A percentile compares a stretch with the other conserved stretches of the same genome.
Conservation (phyloP, 2,329 filamentous ascomycete species). For the Diaporthe citri region DNA sequence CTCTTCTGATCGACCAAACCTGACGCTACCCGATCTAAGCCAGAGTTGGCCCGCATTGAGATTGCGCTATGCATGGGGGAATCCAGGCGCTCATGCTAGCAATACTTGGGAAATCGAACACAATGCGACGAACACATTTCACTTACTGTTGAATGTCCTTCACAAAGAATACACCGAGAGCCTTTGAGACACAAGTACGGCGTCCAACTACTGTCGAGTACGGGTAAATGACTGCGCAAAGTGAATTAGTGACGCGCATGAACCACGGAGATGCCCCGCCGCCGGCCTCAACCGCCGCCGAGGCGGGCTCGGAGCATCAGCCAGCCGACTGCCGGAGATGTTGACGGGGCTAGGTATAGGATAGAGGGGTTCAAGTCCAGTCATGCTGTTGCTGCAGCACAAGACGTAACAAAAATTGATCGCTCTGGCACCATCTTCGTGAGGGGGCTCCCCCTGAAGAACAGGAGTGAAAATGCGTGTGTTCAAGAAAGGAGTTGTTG, state of each 20-base stretch:
- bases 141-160: slow-evolving; percentile 13
- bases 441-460: background rate
- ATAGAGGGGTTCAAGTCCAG: background rate
- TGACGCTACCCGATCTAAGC: slow-evolving; percentile 1
- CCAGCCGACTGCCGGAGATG: background rate
- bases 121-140: background rate
- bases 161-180: background rate
- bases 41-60: background rate
- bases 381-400: background rate
- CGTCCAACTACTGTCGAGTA: background rate
- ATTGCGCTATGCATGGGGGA: background rate
- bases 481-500: background rate
- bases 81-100: background rate
- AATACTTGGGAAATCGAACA: background rate
- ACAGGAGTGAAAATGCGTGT: background rate
- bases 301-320: background rate
- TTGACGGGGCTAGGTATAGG: background rate
- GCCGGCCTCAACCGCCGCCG: background rate
- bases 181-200: background rate
- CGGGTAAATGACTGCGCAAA: background rate
- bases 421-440: background rate
- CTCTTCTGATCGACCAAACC: slow-evolving; percentile 14
- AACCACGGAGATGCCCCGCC: background rate
- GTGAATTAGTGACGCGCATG: slow-evolving; percentile 2
- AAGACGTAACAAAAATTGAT: background rate